Evolutionary conservation across 345 rosid genomes (phyloP).

Genomic region (Gossypium sturtianum): DNA sequence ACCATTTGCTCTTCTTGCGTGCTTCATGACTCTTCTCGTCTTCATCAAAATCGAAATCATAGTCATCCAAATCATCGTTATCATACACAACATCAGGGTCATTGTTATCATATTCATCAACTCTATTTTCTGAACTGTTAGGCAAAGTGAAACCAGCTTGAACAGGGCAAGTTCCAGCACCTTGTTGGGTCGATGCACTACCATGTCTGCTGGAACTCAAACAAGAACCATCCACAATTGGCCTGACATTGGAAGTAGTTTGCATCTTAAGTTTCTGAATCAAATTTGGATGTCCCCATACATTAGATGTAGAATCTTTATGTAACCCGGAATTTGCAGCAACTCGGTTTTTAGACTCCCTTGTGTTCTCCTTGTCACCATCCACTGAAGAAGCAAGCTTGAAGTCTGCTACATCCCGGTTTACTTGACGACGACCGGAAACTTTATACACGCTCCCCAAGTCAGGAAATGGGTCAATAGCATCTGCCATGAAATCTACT

Average conservation of each 20-base stretch:
- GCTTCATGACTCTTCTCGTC: slow-evolving; percentile 27
- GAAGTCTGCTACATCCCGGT: slow-evolving; percentile 20
- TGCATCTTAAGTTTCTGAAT: slow-evolving; percentile 4
- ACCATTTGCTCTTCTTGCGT: slow-evolving; percentile 32
- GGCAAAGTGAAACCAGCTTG: background rate
- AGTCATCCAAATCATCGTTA: slow-evolving; percentile 17
- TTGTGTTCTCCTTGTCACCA: slow-evolving; percentile 21
- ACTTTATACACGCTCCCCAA: slow-evolving; percentile 10
- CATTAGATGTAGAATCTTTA: slow-evolving; percentile 14
- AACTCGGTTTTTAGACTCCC: slow-evolving; percentile 22
- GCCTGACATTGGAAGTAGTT: slow-evolving; percentile 8
- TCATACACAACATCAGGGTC: slow-evolving; percentile 19
- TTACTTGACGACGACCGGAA: slow-evolving; percentile 8
- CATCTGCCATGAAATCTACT: slow-evolving; percentile 8
- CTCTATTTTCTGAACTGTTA: background rate
- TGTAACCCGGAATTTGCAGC: slow-evolving; percentile 17
- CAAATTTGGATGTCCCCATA: slow-evolving; percentile 11
- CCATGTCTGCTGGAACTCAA: background rate
- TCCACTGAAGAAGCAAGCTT: slow-evolving; percentile 8
- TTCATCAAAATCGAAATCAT: slow-evolving; percentile 31
- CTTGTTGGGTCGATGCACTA: background rate
- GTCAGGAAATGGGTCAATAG: slow-evolving; percentile 5
- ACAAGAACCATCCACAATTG: background rate
- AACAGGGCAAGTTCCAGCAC: background rate
- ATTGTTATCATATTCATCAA: slow-evolving; percentile 22